Evolutionary conservation across 352 stramenopile species (phyloP).

Genomic region (Phytophthora hibernalis): DNA sequence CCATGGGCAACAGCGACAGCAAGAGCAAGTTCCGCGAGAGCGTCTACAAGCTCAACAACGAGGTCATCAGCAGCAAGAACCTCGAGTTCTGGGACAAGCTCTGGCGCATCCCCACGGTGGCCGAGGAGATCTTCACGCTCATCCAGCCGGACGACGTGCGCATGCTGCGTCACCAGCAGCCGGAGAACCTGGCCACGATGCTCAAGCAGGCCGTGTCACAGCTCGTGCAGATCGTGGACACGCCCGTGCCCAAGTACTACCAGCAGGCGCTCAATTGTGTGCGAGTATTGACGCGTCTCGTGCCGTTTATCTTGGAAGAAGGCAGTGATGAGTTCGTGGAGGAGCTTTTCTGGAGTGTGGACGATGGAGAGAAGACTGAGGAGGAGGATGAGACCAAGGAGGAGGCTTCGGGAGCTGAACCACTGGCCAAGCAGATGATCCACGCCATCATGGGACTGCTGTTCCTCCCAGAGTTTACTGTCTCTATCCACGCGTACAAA

Average conservation of each 20-base stretch:
- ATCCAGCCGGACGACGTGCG: conserved; percentile 90
- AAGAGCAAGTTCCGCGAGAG: conserved; percentile 93
- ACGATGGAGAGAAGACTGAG: conserved; percentile 29
- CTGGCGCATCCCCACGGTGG: conserved; percentile 88
- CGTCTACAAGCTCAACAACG: conserved; percentile 92
- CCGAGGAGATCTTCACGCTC: conserved; percentile 91
- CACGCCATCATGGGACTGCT: conserved; percentile 88
- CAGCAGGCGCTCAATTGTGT: conserved; percentile 88
- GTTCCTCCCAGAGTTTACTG: conserved; percentile 87
- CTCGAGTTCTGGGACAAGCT: conserved; percentile 93
- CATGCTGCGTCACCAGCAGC: conserved; percentile 88
- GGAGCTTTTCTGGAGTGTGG: conserved; percentile 78
- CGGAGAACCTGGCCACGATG: conserved; percentile 85
- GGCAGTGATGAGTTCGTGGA: conserved; percentile 82
- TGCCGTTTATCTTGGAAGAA: conserved; percentile 89
- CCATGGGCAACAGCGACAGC: conserved; percentile 90
- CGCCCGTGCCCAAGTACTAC: conserved; percentile 90
- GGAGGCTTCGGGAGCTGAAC: conserved; percentile 27
- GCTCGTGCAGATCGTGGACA: conserved; percentile 88
- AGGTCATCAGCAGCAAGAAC: conserved; percentile 85
- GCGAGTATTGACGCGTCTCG: conserved; percentile 80
- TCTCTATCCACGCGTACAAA: conserved; percentile 87
- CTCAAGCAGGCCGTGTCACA: conserved; percentile 81
- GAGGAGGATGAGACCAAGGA: conserved; percentile 56
- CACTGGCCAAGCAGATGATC: conserved; percentile 79